Base-by-base conservation (phyloP, 2,329 filamentous ascomycete genomes). In the Nannizziopsis barbatae region DNA sequence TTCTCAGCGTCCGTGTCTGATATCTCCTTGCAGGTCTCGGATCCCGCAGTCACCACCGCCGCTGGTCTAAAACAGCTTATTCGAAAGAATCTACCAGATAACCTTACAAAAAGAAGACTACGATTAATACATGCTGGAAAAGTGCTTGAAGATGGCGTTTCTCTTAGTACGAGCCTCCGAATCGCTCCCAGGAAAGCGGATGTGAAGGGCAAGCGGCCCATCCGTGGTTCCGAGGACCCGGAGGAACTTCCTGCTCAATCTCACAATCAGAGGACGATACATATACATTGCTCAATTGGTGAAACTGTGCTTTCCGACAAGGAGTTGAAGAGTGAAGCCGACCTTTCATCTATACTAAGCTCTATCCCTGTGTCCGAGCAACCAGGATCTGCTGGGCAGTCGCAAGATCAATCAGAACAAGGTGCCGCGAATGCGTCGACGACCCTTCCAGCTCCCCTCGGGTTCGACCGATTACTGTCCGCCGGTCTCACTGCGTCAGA, bases 231-330 rank as follows among this genome's bases (percentile, higher is more conserved):
- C 8, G 15, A 30, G 8, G 33, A 30, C 5, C 37, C 40, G 17
- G 32, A 37, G 32, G 12, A 14, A 30, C 33, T 45, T 11, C 63
- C 68, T 30, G 55, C 66, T 1, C 40, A 42, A 35, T 27, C 38
- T 1, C 17, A 27, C 18, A 18, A 49, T 12, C 12, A 9, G 39
- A 71, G 72, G 33, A 76, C 83, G 39, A 77, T 94, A 59, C 95
- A 94, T 65, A 83, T 96, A 52, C 93, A 94, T 71, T 96, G 90
- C 74, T 90, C 86, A 54, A 85, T 96, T 50, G 88, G 88, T 47
- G 76, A 81, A 48, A 81, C 86, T 63, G 72, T 77, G 20, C 75
- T 96, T 10, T 77, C 83, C 0, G 62, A 76, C 10, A 61, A 72
- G 0, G 87, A 95, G 50, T 76, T 96, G 17, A 75, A 74, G 1